These are phyloP conservation scores for Microcera coccophila DNA, from an alignment of 2,329 filamentous ascomycete species.

Conservation along the genomic window DNA sequence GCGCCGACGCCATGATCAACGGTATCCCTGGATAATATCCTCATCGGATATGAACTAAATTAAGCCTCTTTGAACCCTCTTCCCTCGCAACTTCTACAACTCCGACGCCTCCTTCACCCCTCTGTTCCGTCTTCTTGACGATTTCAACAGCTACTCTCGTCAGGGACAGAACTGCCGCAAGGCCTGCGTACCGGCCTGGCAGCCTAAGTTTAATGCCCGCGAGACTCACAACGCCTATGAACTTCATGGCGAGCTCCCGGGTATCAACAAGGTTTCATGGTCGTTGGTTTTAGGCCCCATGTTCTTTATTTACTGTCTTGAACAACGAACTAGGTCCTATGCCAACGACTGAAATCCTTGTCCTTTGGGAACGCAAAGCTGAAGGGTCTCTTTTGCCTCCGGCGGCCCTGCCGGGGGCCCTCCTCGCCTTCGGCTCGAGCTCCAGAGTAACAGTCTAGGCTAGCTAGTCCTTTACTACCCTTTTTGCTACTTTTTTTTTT, in stretches of 20 bases:
- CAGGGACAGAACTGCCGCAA: constrained; percentile 18
- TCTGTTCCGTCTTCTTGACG: constrained; percentile 57
- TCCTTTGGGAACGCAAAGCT: no score
- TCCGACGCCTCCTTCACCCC: constrained; percentile 46
- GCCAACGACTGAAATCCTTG: constrained; percentile 65
- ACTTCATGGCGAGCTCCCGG: constrained; percentile 72
- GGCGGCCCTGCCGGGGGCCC: no score
- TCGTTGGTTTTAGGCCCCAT: no score
- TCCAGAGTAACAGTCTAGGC: no score
- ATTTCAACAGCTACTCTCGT: constrained; percentile 51
- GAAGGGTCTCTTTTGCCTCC: no score
- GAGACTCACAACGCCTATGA: constrained; percentile 64
- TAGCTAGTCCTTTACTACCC: no score
- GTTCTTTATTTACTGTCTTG: no score
- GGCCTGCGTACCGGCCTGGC: constrained; percentile 41
- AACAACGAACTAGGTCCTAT: no score
- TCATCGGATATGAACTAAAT: background rate
- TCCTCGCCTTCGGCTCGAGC: no score
- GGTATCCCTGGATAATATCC: background rate
- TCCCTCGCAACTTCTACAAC: constrained; percentile 44
- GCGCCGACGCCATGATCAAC: background rate
- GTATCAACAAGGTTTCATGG: constrained; percentile 66
- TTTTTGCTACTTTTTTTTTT: no score
- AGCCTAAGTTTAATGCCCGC: constrained; percentile 68
- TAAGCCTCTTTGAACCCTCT: constrained; percentile 35